Base-by-base conservation (phyloP, 2,329 filamentous ascomycete genomes). In the Penicillium sp. region DNA sequence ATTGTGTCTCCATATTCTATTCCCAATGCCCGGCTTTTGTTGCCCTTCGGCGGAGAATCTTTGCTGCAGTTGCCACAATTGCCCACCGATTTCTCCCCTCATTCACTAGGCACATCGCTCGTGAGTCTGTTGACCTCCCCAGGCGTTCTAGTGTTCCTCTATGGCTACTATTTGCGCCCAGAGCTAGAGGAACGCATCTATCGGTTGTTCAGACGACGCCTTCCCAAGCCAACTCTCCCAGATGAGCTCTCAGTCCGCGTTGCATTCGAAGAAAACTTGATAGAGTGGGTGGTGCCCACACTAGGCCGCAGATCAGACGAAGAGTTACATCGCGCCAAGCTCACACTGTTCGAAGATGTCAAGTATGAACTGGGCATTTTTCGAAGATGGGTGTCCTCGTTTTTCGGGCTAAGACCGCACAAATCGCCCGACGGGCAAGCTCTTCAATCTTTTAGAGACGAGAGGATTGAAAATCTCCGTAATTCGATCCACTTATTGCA, bases 221-320 rank as follows among this genome's bases (percentile, higher is more conserved):
- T 76, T n/a, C 73, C 73, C n/a, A 75, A 76, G 54, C 73, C 74
- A 29, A 68, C 61, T 30, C 59, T 69, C 7, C 72, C 73, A 11
- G 73, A 76, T 60, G 72, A 73, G 30, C 65, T 75, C 27, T 76
- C 74, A 7, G 67, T 76, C 49, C 67, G 70, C 47, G 73, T 76
- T 53, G 74, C 74, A 7, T 63, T 67, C n/a, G 73, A 76, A 39
- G 74, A 75, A 57, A 74, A 75, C 39, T 67, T 76, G 14, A 67
- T 76, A 40, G 74, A 76, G 49, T 76, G 74, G 74, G 73, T 74
- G 38, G 68, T 74, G 19, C 74, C 74, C 10, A 67, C 68, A 4
- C 61, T 75, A 7, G 74, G 73, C 3, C 71, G 73, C 39, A 68
- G 71, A 47, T 65, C 71, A n/a, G 69, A 72, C 43, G 73, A 76